Conservation (phyloP, 441 rosid species). For the Euphorbia celastroides region DNA sequence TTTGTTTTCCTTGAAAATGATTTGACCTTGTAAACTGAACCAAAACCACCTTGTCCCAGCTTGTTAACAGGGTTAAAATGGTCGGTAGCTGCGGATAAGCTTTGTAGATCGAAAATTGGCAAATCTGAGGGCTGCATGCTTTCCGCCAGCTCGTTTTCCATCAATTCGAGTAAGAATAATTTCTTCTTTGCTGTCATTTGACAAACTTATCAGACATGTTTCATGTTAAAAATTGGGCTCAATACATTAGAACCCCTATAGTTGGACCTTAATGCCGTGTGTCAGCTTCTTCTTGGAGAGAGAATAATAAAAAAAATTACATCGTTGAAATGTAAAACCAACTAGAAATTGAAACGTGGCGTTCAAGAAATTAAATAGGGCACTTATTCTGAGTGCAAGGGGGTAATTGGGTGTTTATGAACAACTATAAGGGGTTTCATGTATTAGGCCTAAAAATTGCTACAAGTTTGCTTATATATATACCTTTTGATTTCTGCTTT, state of each 20-base stretch:
- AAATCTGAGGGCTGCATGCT: slow-evolving; percentile 16
- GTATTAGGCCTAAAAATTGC: not conserved
- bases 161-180: not conserved
- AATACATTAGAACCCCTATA: no score
- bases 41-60: slow-evolving; percentile 29
- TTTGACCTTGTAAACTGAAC: slow-evolving; percentile 23
- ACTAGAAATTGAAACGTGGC: no score
- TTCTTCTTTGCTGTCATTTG: not conserved
- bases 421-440: no score
- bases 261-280: no score
- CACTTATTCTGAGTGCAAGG: no score
- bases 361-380: no score
- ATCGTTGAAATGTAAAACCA: no score
- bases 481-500: slow-evolving; percentile 6
- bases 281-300: no score
- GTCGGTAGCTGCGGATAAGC: slow-evolving; percentile 24
- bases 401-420: no score
- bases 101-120: slow-evolving; percentile 12
- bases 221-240: not conserved
- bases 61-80: slow-evolving; percentile 20
- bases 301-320: no score
- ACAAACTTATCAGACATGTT: not conserved
- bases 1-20: not conserved
- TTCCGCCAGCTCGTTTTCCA: not conserved
- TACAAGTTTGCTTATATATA: not conserved